Evolutionary conservation across 768 basidiomycete species (phyloP).

Genomic region (Trametes meyenii): DNA sequence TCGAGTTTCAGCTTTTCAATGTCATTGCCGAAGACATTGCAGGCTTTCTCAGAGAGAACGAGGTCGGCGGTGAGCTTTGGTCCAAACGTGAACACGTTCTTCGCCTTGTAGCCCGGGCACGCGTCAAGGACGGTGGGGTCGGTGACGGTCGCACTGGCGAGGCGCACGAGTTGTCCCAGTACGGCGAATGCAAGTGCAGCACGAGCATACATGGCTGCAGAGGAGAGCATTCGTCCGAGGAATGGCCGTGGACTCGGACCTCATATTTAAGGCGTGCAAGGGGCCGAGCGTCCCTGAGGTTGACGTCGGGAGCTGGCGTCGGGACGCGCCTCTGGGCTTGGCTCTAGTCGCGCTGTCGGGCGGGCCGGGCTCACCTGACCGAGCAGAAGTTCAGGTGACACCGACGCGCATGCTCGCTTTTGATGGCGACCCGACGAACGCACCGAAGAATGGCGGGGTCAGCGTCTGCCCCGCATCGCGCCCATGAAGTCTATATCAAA

Average conservation of each 20-base stretch:
- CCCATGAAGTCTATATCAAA: no score
- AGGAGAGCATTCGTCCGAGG: neutral
- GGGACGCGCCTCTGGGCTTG: neutral
- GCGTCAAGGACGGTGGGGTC: conserved; percentile 46
- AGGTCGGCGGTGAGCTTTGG: conserved; percentile 53
- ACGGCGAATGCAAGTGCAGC: conserved; percentile 12
- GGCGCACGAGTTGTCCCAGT: conserved; percentile 9
- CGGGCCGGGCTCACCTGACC: conserved; percentile 18
- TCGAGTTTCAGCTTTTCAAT: conserved; percentile 47
- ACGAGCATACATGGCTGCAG: conserved; percentile 13
- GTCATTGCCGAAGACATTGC: conserved; percentile 64
- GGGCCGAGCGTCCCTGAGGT: conserved; percentile 1
- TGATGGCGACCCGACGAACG: conserved; percentile 10
- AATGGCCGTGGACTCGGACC: neutral
- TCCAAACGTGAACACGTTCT: conserved; percentile 44
- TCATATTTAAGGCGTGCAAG: neutral
- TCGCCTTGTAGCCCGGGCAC: conserved; percentile 62
- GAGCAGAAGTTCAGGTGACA: conserved; percentile 10
- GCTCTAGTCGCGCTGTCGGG: neutral
- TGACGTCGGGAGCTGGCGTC: conserved; percentile 2
- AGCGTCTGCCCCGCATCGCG: no score
- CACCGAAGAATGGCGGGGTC: neutral
- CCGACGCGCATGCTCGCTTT: neutral
- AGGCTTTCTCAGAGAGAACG: conserved; percentile 50
- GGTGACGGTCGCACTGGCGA: conserved; percentile 28